Percentiles rank a stretch among this genome's conserved stretches.
phyloP scores from a whole-genome alignment of 441 rosid species.

The Viola pubescens region DNA sequence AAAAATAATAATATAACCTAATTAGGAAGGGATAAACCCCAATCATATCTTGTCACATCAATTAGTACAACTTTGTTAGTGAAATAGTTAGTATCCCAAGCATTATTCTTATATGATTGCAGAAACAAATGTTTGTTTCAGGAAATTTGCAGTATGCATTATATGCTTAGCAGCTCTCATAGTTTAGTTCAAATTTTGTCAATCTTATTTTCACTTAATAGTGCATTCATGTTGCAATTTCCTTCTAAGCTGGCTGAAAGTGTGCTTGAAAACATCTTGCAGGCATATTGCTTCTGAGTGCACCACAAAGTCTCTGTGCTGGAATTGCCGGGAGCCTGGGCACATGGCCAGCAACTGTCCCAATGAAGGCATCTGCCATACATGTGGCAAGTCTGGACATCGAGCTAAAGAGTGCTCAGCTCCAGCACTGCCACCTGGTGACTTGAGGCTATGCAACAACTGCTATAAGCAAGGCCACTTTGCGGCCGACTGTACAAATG shows the following conservation, averaged over 20 bases:
- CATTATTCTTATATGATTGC: no score
- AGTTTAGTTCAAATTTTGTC: not conserved
- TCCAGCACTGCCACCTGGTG: slow-evolving; percentile 55
- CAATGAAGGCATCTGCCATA: slow-evolving; percentile 79
- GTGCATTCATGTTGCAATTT: not conserved
- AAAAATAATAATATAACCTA: no score
- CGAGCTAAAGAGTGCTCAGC: slow-evolving; percentile 67
- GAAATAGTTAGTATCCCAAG: no score
- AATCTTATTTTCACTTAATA: not conserved
- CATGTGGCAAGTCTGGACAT: slow-evolving; percentile 78
- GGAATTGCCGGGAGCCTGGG: slow-evolving; percentile 78
- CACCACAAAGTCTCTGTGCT: slow-evolving; percentile 61
- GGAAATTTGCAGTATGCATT: no score
- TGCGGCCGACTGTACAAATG: slow-evolving; percentile 71
- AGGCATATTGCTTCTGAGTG: slow-evolving; percentile 84
- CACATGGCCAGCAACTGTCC: slow-evolving; percentile 68
- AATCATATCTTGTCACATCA: no score
- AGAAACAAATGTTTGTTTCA: no score
- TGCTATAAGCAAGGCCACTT: slow-evolving; percentile 80
- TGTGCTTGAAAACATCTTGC: slow-evolving; percentile 3
- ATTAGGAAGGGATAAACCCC: no score
- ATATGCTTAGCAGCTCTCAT: no score
- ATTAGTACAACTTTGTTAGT: no score
- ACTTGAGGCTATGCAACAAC: slow-evolving; percentile 72
- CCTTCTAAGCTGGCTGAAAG: not conserved